Conservation (phyloP, 805 yeast species). For the Grigorovia humatica region DNA sequence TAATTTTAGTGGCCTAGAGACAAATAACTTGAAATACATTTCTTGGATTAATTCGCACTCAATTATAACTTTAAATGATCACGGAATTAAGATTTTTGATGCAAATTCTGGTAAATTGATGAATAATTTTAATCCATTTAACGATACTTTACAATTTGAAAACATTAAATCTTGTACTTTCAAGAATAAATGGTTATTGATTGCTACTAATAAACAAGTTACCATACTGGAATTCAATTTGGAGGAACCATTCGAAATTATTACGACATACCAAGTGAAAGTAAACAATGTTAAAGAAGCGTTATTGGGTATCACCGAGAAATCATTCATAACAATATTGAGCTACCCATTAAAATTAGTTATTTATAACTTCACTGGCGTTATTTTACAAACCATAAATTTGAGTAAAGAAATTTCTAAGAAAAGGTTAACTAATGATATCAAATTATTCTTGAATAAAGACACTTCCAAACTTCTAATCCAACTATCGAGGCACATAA, state of each 20-base stretch:
- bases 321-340: conserved; percentile 20
- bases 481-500: conserved; percentile 12
- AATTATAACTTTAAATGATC: background rate
- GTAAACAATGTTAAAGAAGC: conserved; percentile 6
- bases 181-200: conserved; percentile 22
- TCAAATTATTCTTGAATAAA: conserved; percentile 17
- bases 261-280: background rate
- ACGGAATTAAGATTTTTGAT: background rate
- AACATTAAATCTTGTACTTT: conserved; percentile 17
- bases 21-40: background rate
- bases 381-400: conserved; percentile 17
- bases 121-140: background rate
- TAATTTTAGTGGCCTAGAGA: background rate
- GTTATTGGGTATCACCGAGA: conserved; percentile 26
- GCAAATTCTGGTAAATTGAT: background rate
- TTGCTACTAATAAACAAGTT: conserved; percentile 10
- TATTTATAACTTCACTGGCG: conserved; percentile 24
- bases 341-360: conserved; percentile 14
- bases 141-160: conserved; percentile 1
- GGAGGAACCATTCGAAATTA: background rate
- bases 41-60: background rate
- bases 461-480: conserved; percentile 24
- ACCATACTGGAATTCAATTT: conserved; percentile 12
- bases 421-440: conserved; percentile 2
- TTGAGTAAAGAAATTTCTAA: conserved; percentile 9